These are phyloP conservation scores for Acanthamoeba triangularis DNA, from an alignment of 208 protist species.

Conservation along the genomic window DNA sequence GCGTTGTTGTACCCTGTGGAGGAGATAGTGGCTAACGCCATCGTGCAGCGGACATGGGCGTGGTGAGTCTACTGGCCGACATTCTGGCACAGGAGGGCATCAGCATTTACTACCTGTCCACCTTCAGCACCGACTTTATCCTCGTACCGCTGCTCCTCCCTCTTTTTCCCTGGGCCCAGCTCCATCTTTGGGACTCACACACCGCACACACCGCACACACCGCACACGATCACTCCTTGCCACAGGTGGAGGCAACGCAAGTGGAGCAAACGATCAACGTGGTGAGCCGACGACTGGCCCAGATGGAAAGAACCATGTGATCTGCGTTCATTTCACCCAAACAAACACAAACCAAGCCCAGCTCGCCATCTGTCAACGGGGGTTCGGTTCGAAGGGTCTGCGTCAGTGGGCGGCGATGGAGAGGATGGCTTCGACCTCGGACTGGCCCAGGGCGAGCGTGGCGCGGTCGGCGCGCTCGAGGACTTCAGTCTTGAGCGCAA, in stretches of 20 bases:
- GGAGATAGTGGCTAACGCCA: neutral
- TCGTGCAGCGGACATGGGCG: slow-evolving; percentile 40
- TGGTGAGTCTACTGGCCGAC: slow-evolving; percentile 64
- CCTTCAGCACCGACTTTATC: slow-evolving; percentile 68
- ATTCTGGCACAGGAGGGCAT: slow-evolving; percentile 69
- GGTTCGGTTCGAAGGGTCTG: too few species aligned
- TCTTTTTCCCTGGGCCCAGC: too few species aligned
- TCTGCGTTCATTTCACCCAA: too few species aligned
- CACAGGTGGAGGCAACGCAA: slow-evolving; percentile 37
- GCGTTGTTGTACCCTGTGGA: too few species aligned
- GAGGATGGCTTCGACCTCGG: slow-evolving; percentile 25
- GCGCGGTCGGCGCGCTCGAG: neutral
- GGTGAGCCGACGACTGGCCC: slow-evolving; percentile 29
- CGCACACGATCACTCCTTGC: too few species aligned
- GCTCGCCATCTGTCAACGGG: too few species aligned
- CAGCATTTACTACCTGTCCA: slow-evolving; percentile 76
- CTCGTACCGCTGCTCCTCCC: slow-evolving; percentile 32
- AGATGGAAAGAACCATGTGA: slow-evolving; percentile 46
- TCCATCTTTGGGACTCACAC: too few species aligned
- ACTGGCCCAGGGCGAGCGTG: neutral
- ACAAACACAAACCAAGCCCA: too few species aligned
- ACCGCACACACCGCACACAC: too few species aligned
- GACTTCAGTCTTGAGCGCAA: neutral
- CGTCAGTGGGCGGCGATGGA: neutral
- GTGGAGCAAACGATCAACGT: slow-evolving; percentile 31